A percentile compares a stretch with the other conserved stretches of the same genome.
These are phyloP conservation scores for Thinopyrum elongatum DNA, from an alignment of 176 grass and related monocot species.

Conservation along the genomic window DNA sequence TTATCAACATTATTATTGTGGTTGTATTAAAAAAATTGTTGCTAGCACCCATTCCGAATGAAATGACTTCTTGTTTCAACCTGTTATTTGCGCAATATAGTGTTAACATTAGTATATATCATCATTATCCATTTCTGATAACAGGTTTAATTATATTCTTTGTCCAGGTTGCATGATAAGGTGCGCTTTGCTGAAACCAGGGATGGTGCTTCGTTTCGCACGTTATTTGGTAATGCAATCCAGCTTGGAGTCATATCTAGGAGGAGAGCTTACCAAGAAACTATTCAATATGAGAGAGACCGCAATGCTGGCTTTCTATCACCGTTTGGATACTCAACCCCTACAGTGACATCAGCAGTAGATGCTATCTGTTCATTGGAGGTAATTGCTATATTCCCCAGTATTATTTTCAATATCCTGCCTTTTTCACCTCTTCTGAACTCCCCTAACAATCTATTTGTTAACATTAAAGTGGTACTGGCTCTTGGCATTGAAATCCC, in stretches of 20 bases:
- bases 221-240: constrained; percentile 66
- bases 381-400: constrained; percentile 39
- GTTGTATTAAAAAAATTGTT: neutral
- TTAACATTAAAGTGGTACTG: constrained; percentile 81
- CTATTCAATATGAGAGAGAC: constrained; percentile 90
- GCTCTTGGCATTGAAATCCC: constrained; percentile 74
- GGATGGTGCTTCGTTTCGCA: constrained; percentile 75
- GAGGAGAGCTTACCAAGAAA: constrained; percentile 81
- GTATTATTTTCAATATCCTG: neutral
- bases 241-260: constrained; percentile 86
- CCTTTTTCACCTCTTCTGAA: neutral
- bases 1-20: neutral
- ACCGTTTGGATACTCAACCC: constrained; percentile 96
- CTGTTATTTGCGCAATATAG: neutral
- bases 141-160: constrained; percentile 2
- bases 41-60: neutral
- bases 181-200: constrained; percentile 65
- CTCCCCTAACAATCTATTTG: constrained; percentile 39
- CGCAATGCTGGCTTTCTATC: constrained; percentile 98
- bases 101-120: constrained; percentile 13
- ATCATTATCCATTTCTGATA: neutral
- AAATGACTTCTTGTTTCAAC: neutral
- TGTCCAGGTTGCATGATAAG: constrained; percentile 88
- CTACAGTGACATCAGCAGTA: constrained; percentile 72
- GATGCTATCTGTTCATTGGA: constrained; percentile 86